Evolutionary conservation across 73 alveolate genomes (phyloP), one percentile per base, ranked within the genome.

Genomic region (Paramecium sexaurelia): DNA sequence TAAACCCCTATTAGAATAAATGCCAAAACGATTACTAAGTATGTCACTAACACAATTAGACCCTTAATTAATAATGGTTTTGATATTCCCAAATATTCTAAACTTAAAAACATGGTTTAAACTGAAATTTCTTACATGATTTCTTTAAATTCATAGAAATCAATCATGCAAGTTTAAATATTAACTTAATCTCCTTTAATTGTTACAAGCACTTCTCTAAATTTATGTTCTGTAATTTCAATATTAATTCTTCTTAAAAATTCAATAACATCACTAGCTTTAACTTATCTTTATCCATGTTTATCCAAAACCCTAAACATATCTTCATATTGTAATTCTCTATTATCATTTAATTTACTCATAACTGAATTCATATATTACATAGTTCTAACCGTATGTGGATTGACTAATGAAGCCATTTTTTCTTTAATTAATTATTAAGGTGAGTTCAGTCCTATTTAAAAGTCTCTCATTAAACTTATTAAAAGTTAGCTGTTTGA

Each of bases 271-370:
- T 73, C 66, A 33, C 7, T 5, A 27, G 57, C 66, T 36, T 15
- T 33, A 33, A 73, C 87, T 36, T 11, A 15, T 73, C 87, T 73
- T 36, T 33, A n/a, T 3, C 66, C 87, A 73, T 73, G 32, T 10
- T 73, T 73, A 73, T 73, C 87, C 7, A 73, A 33, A 15, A 73
- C 57, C 35, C 87, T 73, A 39, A 27, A 73, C 87, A 73, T 73
- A 73, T 73, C 87, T 73, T 73, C 87, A 73, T 33, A 73, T 73
- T 73, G 35, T 33, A 73, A 73, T 32, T 73, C 87, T 73, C 57
- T 35, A 33, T 73, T 73, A 20, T 73, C 87, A 33, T 73, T 39
- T 73, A 73, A 36, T 39, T 73, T 73, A 36, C 11, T 15, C 55
- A 39, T 27, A 20, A 73, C 87, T 27, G 66, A 36, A 36, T 73